Base-by-base conservation (phyloP, 78 protist genomes). In the Dictyostelium firmibasis region DNA sequence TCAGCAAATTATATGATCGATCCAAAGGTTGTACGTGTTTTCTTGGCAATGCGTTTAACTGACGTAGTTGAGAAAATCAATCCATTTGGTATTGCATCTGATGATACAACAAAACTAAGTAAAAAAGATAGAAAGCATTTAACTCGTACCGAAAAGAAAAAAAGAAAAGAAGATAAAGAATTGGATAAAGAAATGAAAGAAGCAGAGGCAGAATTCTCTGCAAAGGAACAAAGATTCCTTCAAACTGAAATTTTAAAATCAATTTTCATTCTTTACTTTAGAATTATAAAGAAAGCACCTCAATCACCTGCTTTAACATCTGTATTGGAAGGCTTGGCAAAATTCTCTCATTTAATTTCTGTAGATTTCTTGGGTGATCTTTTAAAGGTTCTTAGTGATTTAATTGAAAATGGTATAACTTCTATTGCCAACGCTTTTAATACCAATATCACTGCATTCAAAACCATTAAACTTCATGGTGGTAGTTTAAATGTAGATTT, bases 171-270 rank as follows among this genome's bases (percentile, higher is more conserved):
- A n/a, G 93, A 88, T 3, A 88, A 88, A 35, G 57, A 35, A 20
- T 43, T 88, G 29, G 93, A 88, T 20, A 76, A 88, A 43, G 93
- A 88, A 82, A 1, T 88, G 35, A 25, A 79, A 2, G 93, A 88
- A 14, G 93, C 93, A 2, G 85, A 76, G 0, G 93, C 93, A 0
- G 93, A 78, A 43, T 88, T 27, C 69, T 36, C 86, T 7, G n/a
- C 43, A 2, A 88, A 88, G 16, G 93, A 88, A 33, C 86, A 78
- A 23, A 50, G 35, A 27, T 88, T 77, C 43, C 85, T 88, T 53
- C 96, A 92, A 84, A 86, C 96, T 4, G 96, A 93, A 76, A 86
- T 93, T 25, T 77, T 93, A 31, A 93, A 93, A 79, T 29, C 92
- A 20, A 82, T 93, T 23, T 93, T 93, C 36, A 78, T 86, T 35